phyloP scores from a whole-genome alignment of 192 early-diverging fungal genomes.

The Umbelopsis sp. region DNA sequence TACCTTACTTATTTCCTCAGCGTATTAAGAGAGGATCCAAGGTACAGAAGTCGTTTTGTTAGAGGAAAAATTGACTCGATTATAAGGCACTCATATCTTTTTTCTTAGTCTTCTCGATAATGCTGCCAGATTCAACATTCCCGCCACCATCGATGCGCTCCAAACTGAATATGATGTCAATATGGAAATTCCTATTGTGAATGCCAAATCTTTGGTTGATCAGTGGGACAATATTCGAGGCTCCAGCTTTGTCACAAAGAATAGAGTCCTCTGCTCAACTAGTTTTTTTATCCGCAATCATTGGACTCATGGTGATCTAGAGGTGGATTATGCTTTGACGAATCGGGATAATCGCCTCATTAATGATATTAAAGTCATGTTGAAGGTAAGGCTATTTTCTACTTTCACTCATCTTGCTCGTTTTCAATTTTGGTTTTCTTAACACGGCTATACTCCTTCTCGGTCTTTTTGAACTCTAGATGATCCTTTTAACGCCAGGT shows the following conservation, averaged over 20 bases:
- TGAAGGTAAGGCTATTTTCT: not conserved
- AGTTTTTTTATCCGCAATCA: not conserved
- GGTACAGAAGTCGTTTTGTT: too few relatives aligned
- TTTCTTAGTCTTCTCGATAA: not conserved
- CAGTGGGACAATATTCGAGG: not conserved
- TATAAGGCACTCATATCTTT: not conserved
- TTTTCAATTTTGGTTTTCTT: not conserved
- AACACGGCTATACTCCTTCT: not conserved
- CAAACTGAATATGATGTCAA: not conserved
- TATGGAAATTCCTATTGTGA: not conserved
- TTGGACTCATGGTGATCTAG: not conserved
- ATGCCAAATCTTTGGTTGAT: not conserved
- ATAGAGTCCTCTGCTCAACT: not conserved
- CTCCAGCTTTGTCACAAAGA: not conserved
- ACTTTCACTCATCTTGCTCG: not conserved
- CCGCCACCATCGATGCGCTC: not conserved
- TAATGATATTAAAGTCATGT: constrained; percentile 5
- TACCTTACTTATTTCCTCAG: too few relatives aligned
- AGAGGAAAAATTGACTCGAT: not conserved
- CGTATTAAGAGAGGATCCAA: too few relatives aligned
- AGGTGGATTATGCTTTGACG: not conserved
- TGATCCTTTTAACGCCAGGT: constrained; percentile 1
- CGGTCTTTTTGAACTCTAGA: not conserved
- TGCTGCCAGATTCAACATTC: not conserved
- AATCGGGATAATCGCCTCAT: not conserved